Percentiles rank a stretch among this genome's conserved stretches.
Conservation (phyloP, 805 yeast species). For the Zygosaccharomyces bailii region DNA sequence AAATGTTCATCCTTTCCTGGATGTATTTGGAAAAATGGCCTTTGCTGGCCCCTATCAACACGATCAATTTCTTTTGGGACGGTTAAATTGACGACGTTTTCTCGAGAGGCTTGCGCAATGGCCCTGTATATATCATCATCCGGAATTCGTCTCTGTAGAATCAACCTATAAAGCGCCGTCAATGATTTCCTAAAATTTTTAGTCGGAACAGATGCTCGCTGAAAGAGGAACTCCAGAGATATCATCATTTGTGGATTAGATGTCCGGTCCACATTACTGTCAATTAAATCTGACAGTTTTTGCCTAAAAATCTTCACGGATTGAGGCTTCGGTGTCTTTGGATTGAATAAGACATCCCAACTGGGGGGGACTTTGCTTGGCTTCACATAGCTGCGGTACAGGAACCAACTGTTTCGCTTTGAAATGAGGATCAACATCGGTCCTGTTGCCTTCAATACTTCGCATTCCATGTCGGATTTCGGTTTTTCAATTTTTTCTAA, state of each 20-base stretch:
- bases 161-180: conserved; percentile 14
- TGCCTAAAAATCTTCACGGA: conserved; percentile 16
- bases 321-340: conserved; percentile 7
- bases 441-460: neutral
- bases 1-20: conserved; percentile 14
- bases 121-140: conserved; percentile 16
- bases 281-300: conserved; percentile 9
- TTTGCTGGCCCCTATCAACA: neutral
- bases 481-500: neutral
- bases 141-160: conserved; percentile 20
- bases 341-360: conserved; percentile 15
- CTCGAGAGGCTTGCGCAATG: conserved; percentile 7
- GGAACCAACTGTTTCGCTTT: neutral
- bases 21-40: conserved; percentile 13
- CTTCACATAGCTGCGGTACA: conserved; percentile 4
- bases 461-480: neutral
- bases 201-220: conserved; percentile 1
- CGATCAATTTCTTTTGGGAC: conserved; percentile 10
- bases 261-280: conserved; percentile 1
- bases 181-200: conserved; percentile 8
- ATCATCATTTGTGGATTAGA: conserved; percentile 7
- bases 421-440: neutral
- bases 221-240: conserved; percentile 7
- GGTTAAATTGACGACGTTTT: conserved; percentile 15
- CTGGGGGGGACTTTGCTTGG: conserved; percentile 2